Evolutionary conservation across 2,329 filamentous ascomycete species (phyloP).

Genomic region (Huntiella bhutanensis): DNA sequence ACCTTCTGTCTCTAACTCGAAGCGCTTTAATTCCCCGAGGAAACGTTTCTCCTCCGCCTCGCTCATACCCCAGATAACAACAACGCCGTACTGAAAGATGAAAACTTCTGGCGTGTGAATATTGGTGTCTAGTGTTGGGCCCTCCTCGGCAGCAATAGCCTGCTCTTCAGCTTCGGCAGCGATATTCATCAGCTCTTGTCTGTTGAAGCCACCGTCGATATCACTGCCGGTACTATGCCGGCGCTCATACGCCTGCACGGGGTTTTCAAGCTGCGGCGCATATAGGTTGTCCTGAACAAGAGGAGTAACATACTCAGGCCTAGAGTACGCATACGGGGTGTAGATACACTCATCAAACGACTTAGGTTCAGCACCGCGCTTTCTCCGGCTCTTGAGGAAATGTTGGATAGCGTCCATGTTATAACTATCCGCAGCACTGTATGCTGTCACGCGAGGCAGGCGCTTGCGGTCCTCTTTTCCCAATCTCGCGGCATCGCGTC

Average conservation of each 20-base stretch:
- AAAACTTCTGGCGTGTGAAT: slow-evolving; percentile 91
- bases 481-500: slow-evolving; percentile 75
- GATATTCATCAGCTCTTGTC: slow-evolving; percentile 7
- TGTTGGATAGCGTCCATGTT: slow-evolving; percentile 76
- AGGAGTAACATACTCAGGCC: slow-evolving; percentile 41
- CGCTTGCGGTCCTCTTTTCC: slow-evolving; percentile 83
- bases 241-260: slow-evolving; percentile 35
- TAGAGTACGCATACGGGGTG: slow-evolving; percentile 69
- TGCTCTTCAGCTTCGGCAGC: not conserved
- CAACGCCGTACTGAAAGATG: slow-evolving; percentile 90
- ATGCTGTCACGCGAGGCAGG: slow-evolving; percentile 82
- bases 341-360: slow-evolving; percentile 97
- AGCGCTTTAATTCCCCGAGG: slow-evolving; percentile 82
- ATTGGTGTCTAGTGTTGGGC: slow-evolving; percentile 61
- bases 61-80: slow-evolving; percentile 97
- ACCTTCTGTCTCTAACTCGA: slow-evolving; percentile 76
- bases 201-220: slow-evolving; percentile 9
- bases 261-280: slow-evolving; percentile 32
- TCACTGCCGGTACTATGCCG: slow-evolving; percentile 61
- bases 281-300: slow-evolving; percentile 43
- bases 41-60: slow-evolving; percentile 77
- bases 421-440: slow-evolving; percentile 86
- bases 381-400: slow-evolving; percentile 71
- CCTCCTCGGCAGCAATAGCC: not conserved
- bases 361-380: slow-evolving; percentile 70